Evolutionary conservation across 1,284 basidiomycete genomes (phyloP).

Genomic region (Leccinum fuscescens): DNA sequence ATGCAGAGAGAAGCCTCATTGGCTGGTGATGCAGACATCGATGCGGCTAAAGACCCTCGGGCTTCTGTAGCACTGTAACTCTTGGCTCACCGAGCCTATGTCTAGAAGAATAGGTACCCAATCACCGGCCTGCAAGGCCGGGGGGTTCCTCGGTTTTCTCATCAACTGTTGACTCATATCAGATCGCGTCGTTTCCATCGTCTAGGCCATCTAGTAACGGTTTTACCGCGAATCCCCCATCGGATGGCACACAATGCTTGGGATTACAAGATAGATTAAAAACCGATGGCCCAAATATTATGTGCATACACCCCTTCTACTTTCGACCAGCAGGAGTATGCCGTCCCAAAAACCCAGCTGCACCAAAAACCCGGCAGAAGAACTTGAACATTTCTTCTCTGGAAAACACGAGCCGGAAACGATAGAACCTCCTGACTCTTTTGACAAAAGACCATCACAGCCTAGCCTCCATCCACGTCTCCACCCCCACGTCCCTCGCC

Average conservation of each 20-base stretch:
- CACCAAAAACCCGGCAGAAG: background rate
- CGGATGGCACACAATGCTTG: background rate
- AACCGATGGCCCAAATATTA: background rate
- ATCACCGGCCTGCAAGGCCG: too few species aligned
- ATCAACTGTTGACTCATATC: too few species aligned
- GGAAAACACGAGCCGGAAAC: background rate
- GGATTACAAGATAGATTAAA: background rate
- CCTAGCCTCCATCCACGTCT: constrained; percentile 31
- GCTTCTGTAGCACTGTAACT: too few species aligned
- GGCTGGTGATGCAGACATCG: too few species aligned
- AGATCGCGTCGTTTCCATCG: too few species aligned
- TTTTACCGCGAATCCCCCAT: background rate
- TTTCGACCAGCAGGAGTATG: background rate
- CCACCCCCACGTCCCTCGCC: constrained; percentile 19
- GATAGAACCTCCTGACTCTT: background rate
- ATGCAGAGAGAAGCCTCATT: too few species aligned
- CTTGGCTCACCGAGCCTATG: too few species aligned
- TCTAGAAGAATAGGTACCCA: too few species aligned
- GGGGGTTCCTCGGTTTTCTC: too few species aligned
- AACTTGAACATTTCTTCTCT: background rate
- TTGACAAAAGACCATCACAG: constrained; percentile 8
- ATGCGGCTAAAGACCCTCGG: too few species aligned
- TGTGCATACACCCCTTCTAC: background rate
- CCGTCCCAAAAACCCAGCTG: background rate
- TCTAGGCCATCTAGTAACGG: too few species aligned